Conservation (phyloP, 2,329 filamentous ascomycete species). For the Epichloe hybrida region DNA sequence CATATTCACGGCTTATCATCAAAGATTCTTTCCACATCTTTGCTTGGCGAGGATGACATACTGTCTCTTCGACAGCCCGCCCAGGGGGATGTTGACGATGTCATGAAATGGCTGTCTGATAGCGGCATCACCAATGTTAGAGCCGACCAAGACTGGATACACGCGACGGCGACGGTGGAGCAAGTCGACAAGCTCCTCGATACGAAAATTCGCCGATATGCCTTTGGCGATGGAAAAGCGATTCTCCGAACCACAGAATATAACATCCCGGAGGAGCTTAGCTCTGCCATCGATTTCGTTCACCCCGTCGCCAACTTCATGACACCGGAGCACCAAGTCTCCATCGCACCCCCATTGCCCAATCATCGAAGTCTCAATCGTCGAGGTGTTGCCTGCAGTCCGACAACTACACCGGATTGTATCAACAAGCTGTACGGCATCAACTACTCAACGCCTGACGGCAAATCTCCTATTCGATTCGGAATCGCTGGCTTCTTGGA, state of each 20-base stretch:
- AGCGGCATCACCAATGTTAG: constrained; percentile 22
- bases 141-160: constrained; percentile 27
- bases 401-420: constrained; percentile 24
- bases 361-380: background rate
- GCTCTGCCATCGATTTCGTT: constrained; percentile 29
- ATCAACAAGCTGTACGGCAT: constrained; percentile 34
- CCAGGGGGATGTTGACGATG: constrained; percentile 18
- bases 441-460: constrained; percentile 17
- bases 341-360: constrained; percentile 2
- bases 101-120: constrained; percentile 28
- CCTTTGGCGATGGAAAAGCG: constrained; percentile 22
- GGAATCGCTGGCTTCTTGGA: constrained; percentile 38
- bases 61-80: constrained; percentile 22
- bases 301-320: constrained; percentile 37
- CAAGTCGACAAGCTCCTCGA: constrained; percentile 27
- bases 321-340: constrained; percentile 22
- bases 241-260: constrained; percentile 33
- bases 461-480: constrained; percentile 23
- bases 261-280: constrained; percentile 26
- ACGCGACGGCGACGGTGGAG: constrained; percentile 26
- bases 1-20: constrained; percentile 14
- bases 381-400: constrained; percentile 3
- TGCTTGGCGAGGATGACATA: constrained; percentile 25
- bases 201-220: constrained; percentile 27
- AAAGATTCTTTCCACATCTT: constrained; percentile 11